Evolutionary conservation across 768 basidiomycete genomes (phyloP).

Genomic region (Exidia glandulosa): DNA sequence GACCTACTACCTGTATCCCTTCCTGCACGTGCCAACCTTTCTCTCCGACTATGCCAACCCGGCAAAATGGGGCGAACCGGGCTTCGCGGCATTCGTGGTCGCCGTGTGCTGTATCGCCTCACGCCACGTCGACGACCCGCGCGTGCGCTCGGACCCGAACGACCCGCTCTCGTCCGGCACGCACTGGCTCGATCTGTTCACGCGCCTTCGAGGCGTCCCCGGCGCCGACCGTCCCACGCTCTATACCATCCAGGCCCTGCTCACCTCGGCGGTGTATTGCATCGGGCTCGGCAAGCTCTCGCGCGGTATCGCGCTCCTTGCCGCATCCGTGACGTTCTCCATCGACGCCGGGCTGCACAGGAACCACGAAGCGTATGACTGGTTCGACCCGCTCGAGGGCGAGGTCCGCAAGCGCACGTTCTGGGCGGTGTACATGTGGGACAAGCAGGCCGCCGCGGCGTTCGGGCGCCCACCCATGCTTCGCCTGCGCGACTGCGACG

Average conservation of each 20-base stretch:
- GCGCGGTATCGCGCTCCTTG: constrained; percentile 74
- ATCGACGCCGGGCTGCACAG: constrained; percentile 86
- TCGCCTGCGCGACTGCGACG: constrained; percentile 80
- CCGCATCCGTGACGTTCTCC: constrained; percentile 78
- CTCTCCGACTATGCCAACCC: constrained; percentile 90
- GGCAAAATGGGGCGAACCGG: constrained; percentile 90
- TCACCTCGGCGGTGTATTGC: constrained; percentile 87
- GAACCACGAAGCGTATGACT: constrained; percentile 70
- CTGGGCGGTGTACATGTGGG: constrained; percentile 95
- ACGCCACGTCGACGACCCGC: constrained; percentile 84
- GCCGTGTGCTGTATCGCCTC: constrained; percentile 85
- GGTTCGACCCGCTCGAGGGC: constrained; percentile 80
- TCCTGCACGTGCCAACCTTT: constrained; percentile 86
- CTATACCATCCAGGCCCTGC: constrained; percentile 84
- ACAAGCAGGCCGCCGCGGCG: constrained; percentile 82
- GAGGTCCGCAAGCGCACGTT: constrained; percentile 91
- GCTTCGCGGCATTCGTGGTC: constrained; percentile 91
- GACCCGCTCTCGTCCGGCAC: constrained; percentile 85
- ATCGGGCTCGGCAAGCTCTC: constrained; percentile 84
- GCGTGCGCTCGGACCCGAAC: constrained; percentile 69
- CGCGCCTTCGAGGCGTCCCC: constrained; percentile 75
- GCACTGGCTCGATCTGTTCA: constrained; percentile 86
- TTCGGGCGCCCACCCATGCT: constrained; percentile 86
- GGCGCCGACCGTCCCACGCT: constrained; percentile 81
- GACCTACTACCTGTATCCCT: constrained; percentile 86